Percentiles rank a stretch among this genome's conserved stretches.
These are phyloP conservation scores for Hygrocybe coccinea DNA, from an alignment of 768 basidiomycete genomes.

Conservation along the genomic window DNA sequence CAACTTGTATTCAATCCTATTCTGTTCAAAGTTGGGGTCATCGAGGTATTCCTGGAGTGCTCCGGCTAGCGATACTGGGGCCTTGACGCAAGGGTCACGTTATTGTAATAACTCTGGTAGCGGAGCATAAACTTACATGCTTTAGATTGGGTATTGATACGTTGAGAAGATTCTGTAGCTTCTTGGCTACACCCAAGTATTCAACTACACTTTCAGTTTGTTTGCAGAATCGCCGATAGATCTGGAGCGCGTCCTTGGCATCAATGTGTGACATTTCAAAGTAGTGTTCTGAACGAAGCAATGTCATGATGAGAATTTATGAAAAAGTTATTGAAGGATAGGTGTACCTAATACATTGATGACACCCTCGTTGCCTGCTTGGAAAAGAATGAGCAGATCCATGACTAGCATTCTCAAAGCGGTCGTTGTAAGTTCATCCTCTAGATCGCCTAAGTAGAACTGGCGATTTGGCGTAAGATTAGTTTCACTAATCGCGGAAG, in stretches of 20 bases:
- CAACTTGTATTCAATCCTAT: constrained; percentile 84
- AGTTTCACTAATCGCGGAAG: neutral
- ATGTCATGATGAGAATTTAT: constrained; percentile 16
- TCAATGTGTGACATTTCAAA: constrained; percentile 98
- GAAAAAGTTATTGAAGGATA: constrained; percentile 28
- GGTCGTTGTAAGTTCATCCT: constrained; percentile 85
- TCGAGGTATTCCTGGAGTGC: constrained; percentile 93
- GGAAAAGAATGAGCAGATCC: constrained; percentile 91
- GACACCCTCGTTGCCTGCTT: constrained; percentile 94
- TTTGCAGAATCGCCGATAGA: constrained; percentile 92
- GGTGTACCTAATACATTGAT: constrained; percentile 69
- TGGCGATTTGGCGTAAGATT: constrained; percentile 24
- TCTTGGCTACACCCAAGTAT: constrained; percentile 86
- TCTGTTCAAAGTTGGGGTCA: constrained; percentile 96
- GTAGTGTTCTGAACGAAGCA: constrained; percentile 66
- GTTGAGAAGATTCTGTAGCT: constrained; percentile 87
- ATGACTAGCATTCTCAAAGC: constrained; percentile 93
- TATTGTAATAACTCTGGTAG: neutral
- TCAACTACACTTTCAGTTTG: constrained; percentile 93
- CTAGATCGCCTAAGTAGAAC: constrained; percentile 92
- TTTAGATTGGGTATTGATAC: constrained; percentile 92
- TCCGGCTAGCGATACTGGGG: constrained; percentile 89
- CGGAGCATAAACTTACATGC: constrained; percentile 51
- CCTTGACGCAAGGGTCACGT: constrained; percentile 40
- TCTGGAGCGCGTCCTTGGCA: constrained; percentile 72